A percentile compares a stretch with the other conserved stretches of the same genome.
Evolutionary conservation across 352 stramenopile genomes (phyloP).

Genomic region (Globisporangium paroecandrum): DNA sequence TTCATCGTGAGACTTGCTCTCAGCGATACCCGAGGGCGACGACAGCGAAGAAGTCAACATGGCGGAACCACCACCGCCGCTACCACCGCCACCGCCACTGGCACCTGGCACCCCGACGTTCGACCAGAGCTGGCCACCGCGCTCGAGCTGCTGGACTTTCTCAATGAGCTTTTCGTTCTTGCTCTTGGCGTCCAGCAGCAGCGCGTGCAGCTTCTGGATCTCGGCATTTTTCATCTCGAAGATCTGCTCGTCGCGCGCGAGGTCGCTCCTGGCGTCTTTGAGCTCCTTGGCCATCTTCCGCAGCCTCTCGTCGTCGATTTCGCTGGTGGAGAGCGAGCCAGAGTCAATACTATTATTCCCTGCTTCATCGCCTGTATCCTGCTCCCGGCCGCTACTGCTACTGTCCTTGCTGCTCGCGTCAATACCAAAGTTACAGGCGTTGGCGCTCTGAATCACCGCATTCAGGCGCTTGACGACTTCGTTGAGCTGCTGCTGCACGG

Average conservation of each 20-base stretch:
- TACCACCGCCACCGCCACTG: neutral
- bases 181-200: slow-evolving; percentile 55
- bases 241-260: slow-evolving; percentile 76
- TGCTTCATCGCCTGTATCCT: slow-evolving; percentile 1
- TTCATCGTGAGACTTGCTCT: slow-evolving; percentile 13
- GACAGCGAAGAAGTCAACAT: neutral
- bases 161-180: slow-evolving; percentile 76
- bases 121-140: slow-evolving; percentile 62
- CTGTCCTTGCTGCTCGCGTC: slow-evolving; percentile 19
- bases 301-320: slow-evolving; percentile 17
- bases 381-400: slow-evolving; percentile 3
- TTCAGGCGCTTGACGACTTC: slow-evolving; percentile 82
- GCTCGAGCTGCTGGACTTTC: slow-evolving; percentile 67
- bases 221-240: slow-evolving; percentile 84
- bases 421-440: slow-evolving; percentile 32
- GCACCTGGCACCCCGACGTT: slow-evolving; percentile 24
- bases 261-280: slow-evolving; percentile 56
- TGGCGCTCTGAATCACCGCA: slow-evolving; percentile 54
- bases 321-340: neutral
- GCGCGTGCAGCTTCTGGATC: slow-evolving; percentile 56
- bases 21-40: neutral
- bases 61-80: neutral
- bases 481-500: slow-evolving; percentile 76
- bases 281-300: slow-evolving; percentile 53
- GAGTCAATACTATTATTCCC: neutral